Conservation (phyloP, 148 eudicot species). For the Gaultheria prostrata region DNA sequence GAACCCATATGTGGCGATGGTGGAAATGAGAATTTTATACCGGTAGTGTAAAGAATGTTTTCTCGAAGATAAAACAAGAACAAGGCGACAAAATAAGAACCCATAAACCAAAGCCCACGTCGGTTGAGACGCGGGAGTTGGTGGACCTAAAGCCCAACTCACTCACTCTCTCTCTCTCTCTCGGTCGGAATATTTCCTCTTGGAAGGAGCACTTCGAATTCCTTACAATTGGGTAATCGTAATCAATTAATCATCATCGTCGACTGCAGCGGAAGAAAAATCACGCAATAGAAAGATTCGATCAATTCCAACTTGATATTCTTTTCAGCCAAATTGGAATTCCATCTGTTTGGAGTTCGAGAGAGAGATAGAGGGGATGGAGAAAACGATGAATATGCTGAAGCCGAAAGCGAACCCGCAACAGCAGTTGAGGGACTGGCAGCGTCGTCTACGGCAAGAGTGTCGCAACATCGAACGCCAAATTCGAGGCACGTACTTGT, state of each 20-base stretch:
- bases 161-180: not conserved
- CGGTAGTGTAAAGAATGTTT: no score
- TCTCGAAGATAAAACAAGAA: no score
- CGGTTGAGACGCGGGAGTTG: not conserved
- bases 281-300: constrained; percentile 14
- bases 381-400: constrained; percentile 62
- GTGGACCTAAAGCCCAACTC: constrained; percentile 9
- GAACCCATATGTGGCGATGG: no score
- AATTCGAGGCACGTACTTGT: constrained; percentile 48
- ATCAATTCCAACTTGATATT: not conserved
- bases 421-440: constrained; percentile 82
- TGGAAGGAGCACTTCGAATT: not conserved
- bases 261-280: not conserved
- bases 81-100: no score
- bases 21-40: no score
- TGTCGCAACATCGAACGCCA: constrained; percentile 91
- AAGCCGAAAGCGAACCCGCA: constrained; percentile 76
- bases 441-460: constrained; percentile 87
- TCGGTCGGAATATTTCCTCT: not conserved
- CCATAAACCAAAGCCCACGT: not conserved
- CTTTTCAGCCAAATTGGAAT: not conserved
- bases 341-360: not conserved
- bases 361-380: constrained; percentile 33
- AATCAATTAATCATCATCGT: not conserved
- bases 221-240: not conserved